These are phyloP conservation scores for Infundibulicybe gibba DNA, from an alignment of 768 basidiomycete genomes.

Conservation along the genomic window DNA sequence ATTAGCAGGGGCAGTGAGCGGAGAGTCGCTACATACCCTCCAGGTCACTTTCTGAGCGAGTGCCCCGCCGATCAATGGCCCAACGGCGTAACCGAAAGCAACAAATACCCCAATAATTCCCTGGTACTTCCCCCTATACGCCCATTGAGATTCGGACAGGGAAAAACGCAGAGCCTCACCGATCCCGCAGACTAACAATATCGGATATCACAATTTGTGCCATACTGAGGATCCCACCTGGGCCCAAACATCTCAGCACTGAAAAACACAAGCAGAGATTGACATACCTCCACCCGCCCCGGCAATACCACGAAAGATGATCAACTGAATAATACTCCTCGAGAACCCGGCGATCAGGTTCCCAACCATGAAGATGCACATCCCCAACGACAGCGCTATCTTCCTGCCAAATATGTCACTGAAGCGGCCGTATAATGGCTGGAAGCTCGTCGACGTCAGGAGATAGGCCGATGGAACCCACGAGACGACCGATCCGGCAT, in stretches of 20 bases:
- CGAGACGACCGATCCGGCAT: constrained; percentile 57
- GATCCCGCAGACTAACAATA: constrained; percentile 64
- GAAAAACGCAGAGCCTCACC: constrained; percentile 28
- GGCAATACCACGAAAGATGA: constrained; percentile 64
- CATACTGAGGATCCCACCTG: constrained; percentile 63
- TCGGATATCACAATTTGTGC: constrained; percentile 72
- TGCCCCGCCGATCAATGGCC: constrained; percentile 64
- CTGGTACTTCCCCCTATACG: constrained; percentile 66
- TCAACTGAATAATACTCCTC: constrained; percentile 60
- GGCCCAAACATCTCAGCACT: neutral
- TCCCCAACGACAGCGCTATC: constrained; percentile 48
- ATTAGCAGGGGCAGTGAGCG: neutral
- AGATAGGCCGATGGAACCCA: constrained; percentile 78
- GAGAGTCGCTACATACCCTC: constrained; percentile 39
- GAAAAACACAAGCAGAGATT: neutral
- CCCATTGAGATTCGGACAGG: neutral
- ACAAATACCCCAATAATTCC: constrained; percentile 61
- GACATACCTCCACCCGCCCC: constrained; percentile 59
- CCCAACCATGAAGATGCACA: constrained; percentile 64
- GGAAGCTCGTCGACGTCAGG: constrained; percentile 62
- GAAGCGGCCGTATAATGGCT: constrained; percentile 58
- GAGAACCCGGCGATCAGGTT: constrained; percentile 67
- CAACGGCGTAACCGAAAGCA: constrained; percentile 61
- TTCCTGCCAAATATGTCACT: constrained; percentile 71
- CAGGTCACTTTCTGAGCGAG: constrained; percentile 60